These are phyloP conservation scores for Venturia nashicola DNA, from an alignment of 2,329 filamentous ascomycete genomes.

Conservation along the genomic window DNA sequence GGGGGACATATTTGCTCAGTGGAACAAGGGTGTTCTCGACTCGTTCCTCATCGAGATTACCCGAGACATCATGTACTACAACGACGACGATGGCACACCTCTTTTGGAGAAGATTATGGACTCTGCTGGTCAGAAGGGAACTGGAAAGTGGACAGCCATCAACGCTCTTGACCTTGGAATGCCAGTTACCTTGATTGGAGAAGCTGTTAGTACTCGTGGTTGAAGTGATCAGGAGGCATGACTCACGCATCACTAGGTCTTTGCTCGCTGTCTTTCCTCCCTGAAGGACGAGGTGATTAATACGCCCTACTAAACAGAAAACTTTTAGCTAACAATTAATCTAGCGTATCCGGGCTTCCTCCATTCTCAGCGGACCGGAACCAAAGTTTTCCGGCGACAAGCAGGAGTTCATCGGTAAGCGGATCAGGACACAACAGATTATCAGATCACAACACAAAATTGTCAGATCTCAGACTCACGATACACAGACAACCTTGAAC, in stretches of 20 bases:
- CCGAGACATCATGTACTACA: slow-evolving; percentile 96
- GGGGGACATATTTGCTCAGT: slow-evolving; percentile 83
- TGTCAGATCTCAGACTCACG: too few species aligned
- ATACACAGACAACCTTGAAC: slow-evolving; percentile 57
- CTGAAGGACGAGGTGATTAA: slow-evolving; percentile 65
- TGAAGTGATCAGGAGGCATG: neutral
- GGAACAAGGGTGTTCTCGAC: slow-evolving; percentile 98
- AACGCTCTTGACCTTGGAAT: slow-evolving; percentile 97
- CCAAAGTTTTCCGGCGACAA: slow-evolving; percentile 81
- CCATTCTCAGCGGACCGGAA: slow-evolving; percentile 64
- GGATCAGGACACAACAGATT: slow-evolving; percentile 53
- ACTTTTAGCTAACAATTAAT: too few species aligned
- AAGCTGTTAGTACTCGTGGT: slow-evolving; percentile 41
- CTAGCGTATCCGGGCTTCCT: slow-evolving; percentile 60
- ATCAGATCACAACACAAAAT: too few species aligned
- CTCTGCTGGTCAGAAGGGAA: slow-evolving; percentile 97
- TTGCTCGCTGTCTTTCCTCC: slow-evolving; percentile 83
- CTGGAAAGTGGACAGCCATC: slow-evolving; percentile 85
- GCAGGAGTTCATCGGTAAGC: slow-evolving; percentile 86
- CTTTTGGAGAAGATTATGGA: slow-evolving; percentile 99
- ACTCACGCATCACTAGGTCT: slow-evolving; percentile 38
- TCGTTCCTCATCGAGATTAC: slow-evolving; percentile 99
- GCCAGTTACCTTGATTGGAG: slow-evolving; percentile 95
- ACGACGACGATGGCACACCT: slow-evolving; percentile 81
- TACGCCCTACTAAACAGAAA: too few species aligned